Base-by-base conservation (phyloP, 768 basidiomycete species). In the Chalciporus chontae region DNA sequence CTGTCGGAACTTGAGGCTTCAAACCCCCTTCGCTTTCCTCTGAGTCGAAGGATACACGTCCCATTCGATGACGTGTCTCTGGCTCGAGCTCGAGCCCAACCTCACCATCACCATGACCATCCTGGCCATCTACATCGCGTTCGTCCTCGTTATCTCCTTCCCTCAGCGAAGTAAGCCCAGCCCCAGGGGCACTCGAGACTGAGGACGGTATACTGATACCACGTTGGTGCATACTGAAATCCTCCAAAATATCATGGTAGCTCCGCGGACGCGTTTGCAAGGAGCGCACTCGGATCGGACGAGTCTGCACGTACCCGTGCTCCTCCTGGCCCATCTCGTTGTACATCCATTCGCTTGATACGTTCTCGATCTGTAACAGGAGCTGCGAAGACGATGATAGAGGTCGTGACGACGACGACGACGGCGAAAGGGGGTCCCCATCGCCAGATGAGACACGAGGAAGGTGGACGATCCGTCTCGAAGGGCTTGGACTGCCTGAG, bases 201-300 rank as follows among this genome's bases (percentile, higher is more conserved):
- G 67, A 67, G 34, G 65, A 65, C 5, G 60, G 65, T 23, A 69
- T 52, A 17, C 67, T 66, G 1, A 59, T 26, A 11, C 59, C 63
- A 13, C 57, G 54, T 19, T 67, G 69, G 44, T 69, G 70, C 38
- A 70, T 59, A 52, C 72, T 71, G 55, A 87, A 85, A 53, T 84
- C 84, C 40, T 83, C 82, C 45, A 85, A 64, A 45, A 87, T 78
- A 55, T 85, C 80, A 53, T 82, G 73, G 60, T 82, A 86, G 55
- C 85, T 87, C 60, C 78, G 70, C 14, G 84, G 78, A 8, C 83
- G 76, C 17, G 68, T 51, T 1, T 68, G 47, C 44, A 64, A 66
- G 21, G 67, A 53, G 17, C 73, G 66, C 14, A 73, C 58, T 14
- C 67, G 57, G 10, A 70, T 60, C 0, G 63, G 62, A 43, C 60